Base-by-base conservation (phyloP, 441 rosid genomes). In the Cnidoscolus chayamansa region DNA sequence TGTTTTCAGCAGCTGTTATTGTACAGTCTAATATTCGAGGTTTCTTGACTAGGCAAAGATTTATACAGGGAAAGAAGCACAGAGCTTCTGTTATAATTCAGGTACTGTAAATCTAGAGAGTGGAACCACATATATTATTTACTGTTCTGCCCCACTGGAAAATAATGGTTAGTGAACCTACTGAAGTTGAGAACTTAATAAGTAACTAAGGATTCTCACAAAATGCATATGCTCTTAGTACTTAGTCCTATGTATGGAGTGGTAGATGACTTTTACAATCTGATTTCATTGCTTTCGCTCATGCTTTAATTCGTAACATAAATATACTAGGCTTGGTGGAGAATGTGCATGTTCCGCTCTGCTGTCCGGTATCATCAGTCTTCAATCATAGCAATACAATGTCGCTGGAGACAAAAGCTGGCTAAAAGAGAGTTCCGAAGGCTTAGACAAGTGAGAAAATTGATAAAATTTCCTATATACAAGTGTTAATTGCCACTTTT, bases 361-460 rank as follows among this genome's bases (percentile, higher is more conserved):
- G 97, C 90, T 70, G 81, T 88, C 63, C 88, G 77, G 62, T 83
- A 75, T 76, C 83, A 68, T 79, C 92, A 83, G 75, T 80, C 85
- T 78, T 89, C 84, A 75, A 85, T 95, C 68, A 85, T 88, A 76
- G 91, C 95, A 54, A 78, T 95, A 78, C 98, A 95, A 78, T 90
- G 99, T 78, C 86, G 77, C 51, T 95, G 98, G 98, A 93, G 93
- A 82, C 87, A 84, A 84, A 95, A 90, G 78, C 82, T 89, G 79
- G 98, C 99, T 40, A 91, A 84, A 85, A 81, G 97, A 84, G 95
- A 88, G 76, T 77, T 93, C 43, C 86, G 88, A 71, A 88, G 85
- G 86, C 97, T 88, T 80, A 91, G 86, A 82, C 79, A 88, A 75
- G 99, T 93, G 79, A 69, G 82, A 59, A 19, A 11, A 16, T 65